phyloP scores from a whole-genome alignment of 1,139 yeast genomes.

The Meyerozyma sp. region DNA sequence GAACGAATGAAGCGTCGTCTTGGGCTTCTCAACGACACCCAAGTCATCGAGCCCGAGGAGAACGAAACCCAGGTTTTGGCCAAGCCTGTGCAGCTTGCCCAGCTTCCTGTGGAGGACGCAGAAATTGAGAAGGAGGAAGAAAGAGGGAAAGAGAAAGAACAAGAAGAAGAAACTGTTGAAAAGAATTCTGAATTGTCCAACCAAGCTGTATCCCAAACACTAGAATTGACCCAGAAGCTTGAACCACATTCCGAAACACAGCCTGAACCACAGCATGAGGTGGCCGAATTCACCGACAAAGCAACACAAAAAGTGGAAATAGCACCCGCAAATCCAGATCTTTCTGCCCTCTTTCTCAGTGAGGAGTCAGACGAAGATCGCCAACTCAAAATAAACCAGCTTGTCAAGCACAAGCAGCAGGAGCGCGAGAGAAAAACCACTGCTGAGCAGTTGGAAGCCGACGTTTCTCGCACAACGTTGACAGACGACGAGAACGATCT shows the following conservation, averaged over 20 bases:
- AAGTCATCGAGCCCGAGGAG: not conserved
- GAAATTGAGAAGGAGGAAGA: constrained; percentile 5
- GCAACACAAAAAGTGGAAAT: not conserved
- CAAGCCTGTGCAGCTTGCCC: constrained; percentile 8
- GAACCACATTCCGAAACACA: not conserved
- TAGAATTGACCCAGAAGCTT: too few species aligned
- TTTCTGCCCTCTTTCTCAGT: not conserved
- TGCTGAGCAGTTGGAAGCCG: constrained; percentile 22
- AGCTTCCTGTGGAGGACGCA: constrained; percentile 10
- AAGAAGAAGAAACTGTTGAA: too few species aligned
- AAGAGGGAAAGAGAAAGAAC: constrained; percentile 3
- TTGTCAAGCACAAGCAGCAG: constrained; percentile 17
- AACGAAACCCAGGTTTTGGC: not conserved
- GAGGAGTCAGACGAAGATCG: constrained; percentile 1
- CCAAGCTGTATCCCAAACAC: too few species aligned
- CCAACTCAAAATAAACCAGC: not conserved
- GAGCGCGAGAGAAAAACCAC: constrained; percentile 20
- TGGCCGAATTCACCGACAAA: too few species aligned
- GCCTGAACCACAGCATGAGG: too few species aligned
- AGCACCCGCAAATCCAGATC: not conserved
- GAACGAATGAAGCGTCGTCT: constrained; percentile 2
- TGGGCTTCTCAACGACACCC: not conserved
- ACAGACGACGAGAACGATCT: constrained; percentile 41
- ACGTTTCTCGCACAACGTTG: constrained; percentile 28
- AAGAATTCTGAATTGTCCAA: not conserved